Conservation (phyloP, 371 early-diverging fungal genomes). For the Dichotomocladium elegans region DNA sequence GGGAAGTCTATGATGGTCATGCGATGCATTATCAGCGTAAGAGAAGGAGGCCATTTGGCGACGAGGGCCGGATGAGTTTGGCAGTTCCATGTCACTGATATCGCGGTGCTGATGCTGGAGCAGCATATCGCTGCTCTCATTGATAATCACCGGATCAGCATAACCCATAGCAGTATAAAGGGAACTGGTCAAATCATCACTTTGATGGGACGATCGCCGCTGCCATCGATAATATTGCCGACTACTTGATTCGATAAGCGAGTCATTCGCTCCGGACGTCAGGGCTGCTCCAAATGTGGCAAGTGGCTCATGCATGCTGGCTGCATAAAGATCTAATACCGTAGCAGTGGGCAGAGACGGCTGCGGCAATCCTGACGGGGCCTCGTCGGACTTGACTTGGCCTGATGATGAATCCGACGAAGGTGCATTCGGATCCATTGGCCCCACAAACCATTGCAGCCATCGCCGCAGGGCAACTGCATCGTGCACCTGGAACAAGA, state of each 20-base stretch:
- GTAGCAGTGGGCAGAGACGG: too few species aligned
- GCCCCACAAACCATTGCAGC: slow-evolving; percentile 33
- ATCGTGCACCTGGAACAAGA: slow-evolving; percentile 41
- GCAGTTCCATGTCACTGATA: neutral
- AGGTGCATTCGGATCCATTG: neutral
- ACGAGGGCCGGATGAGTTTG: neutral
- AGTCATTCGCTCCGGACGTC: neutral
- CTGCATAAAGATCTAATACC: neutral
- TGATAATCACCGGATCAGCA: neutral
- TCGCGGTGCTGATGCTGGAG: slow-evolving; percentile 1
- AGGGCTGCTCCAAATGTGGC: slow-evolving; percentile 8
- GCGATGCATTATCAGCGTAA: neutral
- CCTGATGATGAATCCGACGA: too few species aligned
- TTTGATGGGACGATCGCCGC: neutral
- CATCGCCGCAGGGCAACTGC: slow-evolving; percentile 27
- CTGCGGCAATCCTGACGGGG: too few species aligned
- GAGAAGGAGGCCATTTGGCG: neutral
- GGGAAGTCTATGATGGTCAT: neutral
- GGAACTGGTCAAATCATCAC: neutral
- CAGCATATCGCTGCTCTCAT: slow-evolving; percentile 8
- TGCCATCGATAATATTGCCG: neutral
- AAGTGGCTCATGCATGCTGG: slow-evolving; percentile 1
- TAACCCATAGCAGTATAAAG: neutral
- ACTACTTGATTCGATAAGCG: neutral
- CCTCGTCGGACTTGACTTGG: too few species aligned